These are phyloP conservation scores for Cystofilobasidium ferigula DNA, from an alignment of 768 basidiomycete species.

Conservation along the genomic window DNA sequence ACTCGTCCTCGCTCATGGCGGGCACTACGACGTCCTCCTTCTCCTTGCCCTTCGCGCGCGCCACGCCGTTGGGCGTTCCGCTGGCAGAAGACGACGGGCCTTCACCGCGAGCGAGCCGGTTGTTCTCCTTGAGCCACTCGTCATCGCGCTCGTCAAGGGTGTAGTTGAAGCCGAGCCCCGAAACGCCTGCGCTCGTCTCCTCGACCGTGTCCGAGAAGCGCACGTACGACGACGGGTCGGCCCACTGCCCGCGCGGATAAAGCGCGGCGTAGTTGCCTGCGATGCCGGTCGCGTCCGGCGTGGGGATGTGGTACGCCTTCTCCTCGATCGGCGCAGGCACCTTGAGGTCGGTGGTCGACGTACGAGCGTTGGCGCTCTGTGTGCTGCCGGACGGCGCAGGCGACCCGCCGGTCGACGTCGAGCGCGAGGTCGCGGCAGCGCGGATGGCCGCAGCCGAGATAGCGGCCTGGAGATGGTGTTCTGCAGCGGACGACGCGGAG, in stretches of 20 bases:
- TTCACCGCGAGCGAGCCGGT: slow-evolving; percentile 44
- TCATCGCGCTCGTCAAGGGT: slow-evolving; percentile 94
- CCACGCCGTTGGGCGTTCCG: slow-evolving; percentile 34
- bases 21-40: slow-evolving; percentile 46
- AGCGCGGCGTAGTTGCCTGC: slow-evolving; percentile 62
- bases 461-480: slow-evolving; percentile 43
- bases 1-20: slow-evolving; percentile 71
- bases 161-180: slow-evolving; percentile 56
- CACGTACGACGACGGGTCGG: slow-evolving; percentile 65
- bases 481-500: slow-evolving; percentile 22
- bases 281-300: slow-evolving; percentile 74
- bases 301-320: slow-evolving; percentile 61
- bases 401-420: slow-evolving; percentile 16
- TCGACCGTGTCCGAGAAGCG: slow-evolving; percentile 78
- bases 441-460: slow-evolving; percentile 39
- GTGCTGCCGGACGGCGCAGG: background rate
- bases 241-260: slow-evolving; percentile 60
- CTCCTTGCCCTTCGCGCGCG: slow-evolving; percentile 62
- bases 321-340: slow-evolving; percentile 38
- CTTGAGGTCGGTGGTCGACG: slow-evolving; percentile 34
- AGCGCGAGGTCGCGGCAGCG: slow-evolving; percentile 31
- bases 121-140: slow-evolving; percentile 87
- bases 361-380: background rate
- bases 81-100: slow-evolving; percentile 13
- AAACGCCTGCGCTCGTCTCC: slow-evolving; percentile 42